Base-by-base conservation (phyloP, 83 land plant genomes). In the Picea engelmannii region DNA sequence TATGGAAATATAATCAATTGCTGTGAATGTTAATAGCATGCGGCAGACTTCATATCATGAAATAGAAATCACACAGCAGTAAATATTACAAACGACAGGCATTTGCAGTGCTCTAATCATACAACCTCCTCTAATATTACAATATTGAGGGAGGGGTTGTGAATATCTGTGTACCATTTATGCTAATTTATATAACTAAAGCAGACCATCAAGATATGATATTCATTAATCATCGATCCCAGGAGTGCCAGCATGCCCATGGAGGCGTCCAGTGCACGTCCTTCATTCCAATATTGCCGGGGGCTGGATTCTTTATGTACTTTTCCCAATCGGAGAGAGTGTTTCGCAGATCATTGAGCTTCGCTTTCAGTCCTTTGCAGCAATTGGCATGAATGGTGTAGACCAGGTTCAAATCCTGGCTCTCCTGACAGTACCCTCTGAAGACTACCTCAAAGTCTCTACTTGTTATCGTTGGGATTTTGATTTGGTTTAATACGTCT, bases 341-440 rank as follows among this genome's bases (percentile, higher is more conserved):
- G 35, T 31, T 31, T 31, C 83, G 64, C 42, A 88, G 61, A 78
- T 88, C 90, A 21, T 21, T 49, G 25, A 88, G 68, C 83, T 88
- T 88, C 18, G 90, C 79, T 31, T 85, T 76, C 49, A 88, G 76
- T 10, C 85, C 85, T 70, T 85, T 85, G 35, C 35, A 31, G 35
- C 35, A 31, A 31, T 31, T 31, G 35, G 35, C 35, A 0, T 31
- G 35, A 31, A 88, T 85, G 59, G 85, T 85, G 60, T 71, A 74
- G 20, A 82, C 87, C 78, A 80, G 55, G 31, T 62, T 83, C 71
- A 88, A 58, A 78, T 88, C 81, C 38, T 68, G 62, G 55, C 78
- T 12, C 25, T 78, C 24, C 35, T 31, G 35, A 0, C 35, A 31
- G 35, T 31, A 31, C 35, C 35, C 35, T 31, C 35, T 31, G 35